Evolutionary conservation across 2,329 filamentous ascomycete species (phyloP), one percentile per base, ranked within the genome.

Genomic region (Xylaria sp.): DNA sequence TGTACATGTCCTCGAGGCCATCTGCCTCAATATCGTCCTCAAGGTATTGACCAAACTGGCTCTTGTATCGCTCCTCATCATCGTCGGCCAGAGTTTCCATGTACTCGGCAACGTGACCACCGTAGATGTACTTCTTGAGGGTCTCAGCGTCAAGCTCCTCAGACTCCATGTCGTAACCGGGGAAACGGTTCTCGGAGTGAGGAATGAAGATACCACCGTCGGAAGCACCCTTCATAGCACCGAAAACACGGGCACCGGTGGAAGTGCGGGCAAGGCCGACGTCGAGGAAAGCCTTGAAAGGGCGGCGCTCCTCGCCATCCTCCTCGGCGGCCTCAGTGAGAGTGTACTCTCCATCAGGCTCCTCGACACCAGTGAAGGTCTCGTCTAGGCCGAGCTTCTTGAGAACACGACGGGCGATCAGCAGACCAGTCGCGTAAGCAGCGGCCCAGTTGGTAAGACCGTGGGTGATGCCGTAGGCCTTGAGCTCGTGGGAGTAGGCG

Each of bases 11-110:
- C 93, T 99, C 96, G 70, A 99, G 90, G 79, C 92, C 94, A 80
- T 98, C 96, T 74, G 96, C 94, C 88, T 98, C 95, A 76, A 99
- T 84, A 79, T 97, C 96, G 82, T 97, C 94, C 76, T 99, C 95
- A 78, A 97, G 92, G 90, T 99, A 99, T 86, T 96, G 92, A 84
- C 91, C 88, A 92, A 99, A 99, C 89, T 99, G 96, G 79, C 90
- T 91, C 90, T 95, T 95, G 93, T 94, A 99, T 83, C 96, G 94
- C 91, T 99, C 96, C 92, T 99, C 96, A 82, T 99, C 96, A 83
- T 99, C 96, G 80, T 99, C 96, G 86, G 96, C 96, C 75, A 99
- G 93, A 69, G 92, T 96, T 92, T 99, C 96, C 96, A 99, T 99
- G 91, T 99, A 99, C 91, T 99, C 96, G 78, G 95, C 94, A 75